Evolutionary conservation across 306 rosid species (phyloP), one percentile per base, ranked within the genome.

Genomic region (Luffa aegyptiaca): DNA sequence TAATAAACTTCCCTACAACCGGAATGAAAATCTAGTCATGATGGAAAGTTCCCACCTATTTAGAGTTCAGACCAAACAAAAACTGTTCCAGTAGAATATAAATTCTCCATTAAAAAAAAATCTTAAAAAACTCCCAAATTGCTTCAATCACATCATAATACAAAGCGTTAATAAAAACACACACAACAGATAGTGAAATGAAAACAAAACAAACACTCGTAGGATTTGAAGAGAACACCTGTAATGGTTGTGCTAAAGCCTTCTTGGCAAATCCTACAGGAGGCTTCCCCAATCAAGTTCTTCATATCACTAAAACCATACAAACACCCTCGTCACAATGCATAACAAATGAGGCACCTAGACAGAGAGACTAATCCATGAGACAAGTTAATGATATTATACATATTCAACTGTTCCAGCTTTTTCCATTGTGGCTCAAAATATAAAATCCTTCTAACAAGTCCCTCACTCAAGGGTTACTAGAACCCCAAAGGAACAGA

Each of bases 251-350:
- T 93, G 86, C 98, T 90, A 78, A 90, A 93, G 82, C 87, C 88
- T 88, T 90, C 98, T 82, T 89, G 92, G 88, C 98, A 93, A 69
- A 93, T 92, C 83, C 91, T 44, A 82, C 98, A 93, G 41, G 86
- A 81, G 69, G 97, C 98, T 83, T 92, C 98, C 55, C 98, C 97
- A 79, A 90, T 90, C 90, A 87, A 76, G 83, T 90, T 89, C 89
- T 92, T 92, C 93, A 93, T 89, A 82, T 93, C 98, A 83, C 93
- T 93, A 88, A 42, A 80, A 86, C 81, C 84, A 84, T 74, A 87
- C 56, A 49, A 51, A 84, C 10, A 73, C 52, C 69, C 46, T 51
- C 16, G 33, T 65, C 33, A 80, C 10, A 79, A 18, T 11, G 39
- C 48, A 52, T 13, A 51, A 69, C 75, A 80, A 53, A 53, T 2